Percentiles rank a stretch among this genome's conserved stretches.
Evolutionary conservation across 176 grass and related monocot genomes (phyloP).

Genomic region (Eleusine coracana): DNA sequence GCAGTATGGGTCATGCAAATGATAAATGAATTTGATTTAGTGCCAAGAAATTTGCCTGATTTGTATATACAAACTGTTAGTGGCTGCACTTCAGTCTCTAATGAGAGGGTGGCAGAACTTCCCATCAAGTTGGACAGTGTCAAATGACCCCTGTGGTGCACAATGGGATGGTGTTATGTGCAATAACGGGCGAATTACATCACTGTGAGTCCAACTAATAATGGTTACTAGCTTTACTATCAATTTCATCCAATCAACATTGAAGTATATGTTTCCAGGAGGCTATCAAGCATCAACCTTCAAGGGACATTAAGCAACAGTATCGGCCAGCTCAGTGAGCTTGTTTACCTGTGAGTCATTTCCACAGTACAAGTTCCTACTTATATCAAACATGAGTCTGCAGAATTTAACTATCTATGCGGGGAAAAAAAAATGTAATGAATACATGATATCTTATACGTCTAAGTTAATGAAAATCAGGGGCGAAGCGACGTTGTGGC

Average conservation of each 20-base stretch:
- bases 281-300: conserved; percentile 46
- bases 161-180: conserved; percentile 51
- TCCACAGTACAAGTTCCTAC: conserved; percentile 21
- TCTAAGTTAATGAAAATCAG: background rate
- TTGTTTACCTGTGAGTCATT: conserved; percentile 51
- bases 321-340: conserved; percentile 46
- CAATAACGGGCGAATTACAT: conserved; percentile 29
- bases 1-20: conserved; percentile 5
- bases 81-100: conserved; percentile 47
- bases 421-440: background rate
- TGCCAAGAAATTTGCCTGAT: background rate
- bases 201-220: conserved; percentile 43
- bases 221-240: conserved; percentile 4
- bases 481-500: too few relatives aligned
- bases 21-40: conserved; percentile 4
- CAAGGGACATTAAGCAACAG: conserved; percentile 46
- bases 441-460: background rate
- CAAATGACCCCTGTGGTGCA: conserved; percentile 49
- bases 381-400: background rate
- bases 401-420: background rate
- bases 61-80: conserved; percentile 38
- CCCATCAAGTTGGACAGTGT: conserved; percentile 48
- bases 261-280: conserved; percentile 40
- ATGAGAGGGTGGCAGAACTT: conserved; percentile 45
- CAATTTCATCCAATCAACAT: conserved; percentile 16